Percentiles rank a stretch among this genome's conserved stretches.
These are phyloP conservation scores for Leccinum rimulosum DNA, from an alignment of 768 basidiomycete genomes.

Conservation along the genomic window DNA sequence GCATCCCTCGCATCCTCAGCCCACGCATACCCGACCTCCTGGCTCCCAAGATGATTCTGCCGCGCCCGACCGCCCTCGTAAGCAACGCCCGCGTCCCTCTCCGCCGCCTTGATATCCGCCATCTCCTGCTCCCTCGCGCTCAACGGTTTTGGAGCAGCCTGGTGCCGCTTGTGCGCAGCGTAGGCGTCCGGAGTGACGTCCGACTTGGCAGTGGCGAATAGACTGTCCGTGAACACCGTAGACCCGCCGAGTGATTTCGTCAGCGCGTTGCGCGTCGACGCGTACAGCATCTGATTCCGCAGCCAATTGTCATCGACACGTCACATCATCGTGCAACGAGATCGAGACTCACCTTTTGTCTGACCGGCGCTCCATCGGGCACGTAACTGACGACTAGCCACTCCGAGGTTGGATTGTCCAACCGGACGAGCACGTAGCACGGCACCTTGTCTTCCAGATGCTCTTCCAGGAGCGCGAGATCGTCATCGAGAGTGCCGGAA, in stretches of 20 bases:
- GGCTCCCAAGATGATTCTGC: constrained; percentile 54
- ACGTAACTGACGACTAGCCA: constrained; percentile 82
- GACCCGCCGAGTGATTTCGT: constrained; percentile 78
- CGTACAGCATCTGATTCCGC: constrained; percentile 75
- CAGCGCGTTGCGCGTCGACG: constrained; percentile 69
- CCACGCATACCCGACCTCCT: constrained; percentile 66
- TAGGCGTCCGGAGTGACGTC: constrained; percentile 72
- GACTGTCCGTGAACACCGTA: constrained; percentile 61
- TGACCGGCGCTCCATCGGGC: constrained; percentile 75
- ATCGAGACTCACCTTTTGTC: constrained; percentile 61
- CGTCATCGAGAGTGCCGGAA: constrained; percentile 54
- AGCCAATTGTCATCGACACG: not conserved
- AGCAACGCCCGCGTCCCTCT: constrained; percentile 51
- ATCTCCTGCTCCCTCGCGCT: constrained; percentile 82
- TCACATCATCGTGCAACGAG: constrained; percentile 3
- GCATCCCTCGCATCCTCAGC: constrained; percentile 60
- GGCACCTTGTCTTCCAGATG: constrained; percentile 60
- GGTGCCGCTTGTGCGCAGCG: constrained; percentile 65
- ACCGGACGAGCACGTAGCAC: constrained; percentile 71
- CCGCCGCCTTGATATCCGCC: constrained; percentile 72
- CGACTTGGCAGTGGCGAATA: constrained; percentile 75
- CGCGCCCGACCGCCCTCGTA: constrained; percentile 61
- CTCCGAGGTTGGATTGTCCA: constrained; percentile 56
- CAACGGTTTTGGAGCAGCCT: constrained; percentile 77
- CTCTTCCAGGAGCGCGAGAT: constrained; percentile 56